Evolutionary conservation across 2,329 filamentous ascomycete species (phyloP).

Genomic region (Tothia fuscella): DNA sequence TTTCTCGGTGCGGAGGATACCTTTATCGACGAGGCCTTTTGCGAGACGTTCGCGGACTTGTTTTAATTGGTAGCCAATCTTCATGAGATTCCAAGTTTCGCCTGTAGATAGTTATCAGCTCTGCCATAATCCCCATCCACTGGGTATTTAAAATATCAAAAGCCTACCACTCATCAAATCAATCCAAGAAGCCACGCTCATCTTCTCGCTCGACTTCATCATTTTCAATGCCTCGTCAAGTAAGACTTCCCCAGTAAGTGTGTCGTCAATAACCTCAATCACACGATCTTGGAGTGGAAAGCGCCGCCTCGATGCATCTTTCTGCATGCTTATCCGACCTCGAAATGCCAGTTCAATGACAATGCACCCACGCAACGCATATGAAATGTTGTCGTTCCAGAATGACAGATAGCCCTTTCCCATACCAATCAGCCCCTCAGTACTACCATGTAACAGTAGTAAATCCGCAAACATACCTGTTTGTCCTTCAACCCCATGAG

Average conservation of each 20-base stretch:
- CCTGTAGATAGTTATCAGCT: conserved; percentile 42
- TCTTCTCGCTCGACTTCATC: conserved; percentile 99
- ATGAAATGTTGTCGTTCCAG: conserved; percentile 99
- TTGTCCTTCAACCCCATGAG: conserved; percentile 96
- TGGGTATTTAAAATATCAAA: background rate
- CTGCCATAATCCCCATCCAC: background rate
- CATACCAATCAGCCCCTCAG: conserved; percentile 12
- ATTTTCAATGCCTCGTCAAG: conserved; percentile 97
- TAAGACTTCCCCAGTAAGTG: conserved; percentile 89
- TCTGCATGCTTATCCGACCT: conserved; percentile 96
- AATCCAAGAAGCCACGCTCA: conserved; percentile 99
- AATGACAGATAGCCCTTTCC: conserved; percentile 88
- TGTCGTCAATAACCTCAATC: conserved; percentile 96
- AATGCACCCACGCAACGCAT: conserved; percentile 93
- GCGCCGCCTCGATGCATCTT: conserved; percentile 79
- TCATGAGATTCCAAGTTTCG: conserved; percentile 99
- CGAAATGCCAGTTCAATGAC: conserved; percentile 95
- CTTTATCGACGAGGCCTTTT: conserved; percentile 97
- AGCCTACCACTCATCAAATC: conserved; percentile 89
- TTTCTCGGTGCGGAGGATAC: conserved; percentile 95
- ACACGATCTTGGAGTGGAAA: conserved; percentile 87
- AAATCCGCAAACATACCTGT: conserved; percentile 52
- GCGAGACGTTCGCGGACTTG: conserved; percentile 95
- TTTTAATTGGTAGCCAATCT: conserved; percentile 98
- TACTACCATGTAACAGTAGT: background rate